phyloP scores from a whole-genome alignment of 805 yeast species.

The Candida michaelii region DNA sequence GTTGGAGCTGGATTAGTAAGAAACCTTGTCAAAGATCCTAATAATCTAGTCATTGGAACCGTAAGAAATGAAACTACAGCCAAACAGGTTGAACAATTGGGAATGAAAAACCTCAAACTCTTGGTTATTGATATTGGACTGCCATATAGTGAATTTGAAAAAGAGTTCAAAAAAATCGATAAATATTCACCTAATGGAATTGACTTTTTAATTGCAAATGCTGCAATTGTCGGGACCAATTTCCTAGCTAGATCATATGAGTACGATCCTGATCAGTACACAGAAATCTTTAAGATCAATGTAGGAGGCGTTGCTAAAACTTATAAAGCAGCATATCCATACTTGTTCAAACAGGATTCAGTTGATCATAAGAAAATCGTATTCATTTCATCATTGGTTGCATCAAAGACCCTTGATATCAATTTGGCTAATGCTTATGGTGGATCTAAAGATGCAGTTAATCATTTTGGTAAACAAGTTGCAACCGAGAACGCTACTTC shows the following conservation, averaged over 20 bases:
- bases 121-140: constrained; percentile 3
- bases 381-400: constrained; percentile 23
- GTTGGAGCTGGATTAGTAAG: constrained; percentile 7
- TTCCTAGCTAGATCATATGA: not conserved
- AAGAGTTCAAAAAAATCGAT: constrained; percentile 14
- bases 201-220: constrained; percentile 22
- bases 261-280: constrained; percentile 8
- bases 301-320: constrained; percentile 13
- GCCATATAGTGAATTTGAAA: constrained; percentile 8
- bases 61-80: constrained; percentile 13
- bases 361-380: constrained; percentile 20
- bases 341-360: constrained; percentile 18
- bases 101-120: constrained; percentile 4
- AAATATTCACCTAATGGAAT: constrained; percentile 25
- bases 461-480: constrained; percentile 26
- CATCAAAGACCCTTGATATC: constrained; percentile 4
- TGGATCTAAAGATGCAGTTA: constrained; percentile 38
- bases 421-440: constrained; percentile 27
- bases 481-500: constrained; percentile 17
- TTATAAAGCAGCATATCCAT: constrained; percentile 27
- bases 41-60: constrained; percentile 10
- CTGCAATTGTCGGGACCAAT: not conserved
- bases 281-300: constrained; percentile 10
- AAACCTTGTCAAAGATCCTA: not conserved
- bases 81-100: not conserved